Base-by-base conservation (phyloP, 768 basidiomycete species). In the Lepiota subincarnata region DNA sequence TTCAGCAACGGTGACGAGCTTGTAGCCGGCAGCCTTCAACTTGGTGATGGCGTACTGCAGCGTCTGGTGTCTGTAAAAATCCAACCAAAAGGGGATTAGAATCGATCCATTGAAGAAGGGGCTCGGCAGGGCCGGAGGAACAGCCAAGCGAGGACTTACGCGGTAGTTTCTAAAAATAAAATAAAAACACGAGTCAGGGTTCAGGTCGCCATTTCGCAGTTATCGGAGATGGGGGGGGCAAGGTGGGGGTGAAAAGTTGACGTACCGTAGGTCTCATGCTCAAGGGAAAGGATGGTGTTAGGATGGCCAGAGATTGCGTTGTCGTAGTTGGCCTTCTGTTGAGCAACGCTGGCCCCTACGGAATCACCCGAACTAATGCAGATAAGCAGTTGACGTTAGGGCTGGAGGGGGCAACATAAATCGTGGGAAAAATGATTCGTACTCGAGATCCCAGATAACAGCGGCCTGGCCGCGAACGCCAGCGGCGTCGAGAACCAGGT, bases 361-460 rank as follows among this genome's bases (percentile, higher is more conserved):
- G 59, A 60, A 22, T 60, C 59, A 5, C 55, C 59, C 13, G 59
- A 57, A 24, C 59, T 60, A 38, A 13, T 16, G 42, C 1, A n/a
- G 11, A 6, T 22, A 19, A n/a, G 10, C n/a, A 2, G 45, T 11
- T 3, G 1, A 16, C n/a, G 18, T 34, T 35, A 19, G 14, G 12
- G 42, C 13, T 22, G 24, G 24, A 43, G 24, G 13, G 13, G 42
- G 20, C 3, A 4, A 22, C 6, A 16, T 16, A 13, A 11, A 11
- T 35, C 7, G 18, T 19, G 10, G 45, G 49, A 19, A 51, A 38
- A 43, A 24, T 24, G 20, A 72, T 67, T 60, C 68, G 11, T 45
- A 72, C 72, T 74, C 73, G 26, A 70, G 68, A 55, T 74, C 73
- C 74, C 74, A 76, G 37, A 61, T 61, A 12, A 64, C 68, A 14